Conservation (phyloP, 495 filamentous ascomycete genomes). For the Podospora pseudoanserina region DNA sequence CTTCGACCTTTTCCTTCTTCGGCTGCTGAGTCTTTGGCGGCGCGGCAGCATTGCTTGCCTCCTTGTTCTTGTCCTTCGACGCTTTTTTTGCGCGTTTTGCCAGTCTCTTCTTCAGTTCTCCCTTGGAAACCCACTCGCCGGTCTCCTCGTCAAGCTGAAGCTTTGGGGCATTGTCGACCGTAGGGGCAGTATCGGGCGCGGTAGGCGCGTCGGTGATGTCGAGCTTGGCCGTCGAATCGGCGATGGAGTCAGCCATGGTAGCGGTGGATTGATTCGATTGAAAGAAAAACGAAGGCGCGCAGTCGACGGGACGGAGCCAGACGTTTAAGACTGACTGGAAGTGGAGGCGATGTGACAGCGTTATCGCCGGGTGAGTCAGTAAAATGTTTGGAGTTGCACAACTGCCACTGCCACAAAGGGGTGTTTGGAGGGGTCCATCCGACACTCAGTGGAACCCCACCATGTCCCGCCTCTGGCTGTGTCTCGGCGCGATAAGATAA, state of each 20-base stretch:
- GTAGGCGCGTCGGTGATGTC: conserved; percentile 53
- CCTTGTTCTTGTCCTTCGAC: conserved; percentile 46
- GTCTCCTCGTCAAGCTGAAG: conserved; percentile 63
- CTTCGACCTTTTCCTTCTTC: conserved; percentile 46
- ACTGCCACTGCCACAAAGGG: neutral
- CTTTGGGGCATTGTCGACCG: conserved; percentile 43
- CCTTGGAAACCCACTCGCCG: conserved; percentile 63
- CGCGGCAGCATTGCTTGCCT: conserved; percentile 27
- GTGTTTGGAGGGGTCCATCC: neutral
- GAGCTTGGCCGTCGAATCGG: conserved; percentile 54
- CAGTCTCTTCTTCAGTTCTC: conserved; percentile 61
- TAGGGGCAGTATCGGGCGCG: conserved; percentile 33
- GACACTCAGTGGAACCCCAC: neutral
- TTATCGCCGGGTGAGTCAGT: neutral
- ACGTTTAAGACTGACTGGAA: neutral
- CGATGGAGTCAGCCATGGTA: conserved; percentile 55
- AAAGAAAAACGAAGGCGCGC: too few species aligned
- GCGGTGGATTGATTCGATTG: neutral
- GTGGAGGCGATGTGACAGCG: neutral
- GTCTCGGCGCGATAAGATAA: conserved; percentile 18
- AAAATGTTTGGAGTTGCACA: neutral
- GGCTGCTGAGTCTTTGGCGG: conserved; percentile 31
- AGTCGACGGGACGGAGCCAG: neutral
- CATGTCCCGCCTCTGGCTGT: neutral
- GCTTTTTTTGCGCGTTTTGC: conserved; percentile 62